Evolutionary conservation across 2,329 filamentous ascomycete genomes (phyloP), one percentile per base, ranked within the genome.

Genomic region (Chaetomium sp.): DNA sequence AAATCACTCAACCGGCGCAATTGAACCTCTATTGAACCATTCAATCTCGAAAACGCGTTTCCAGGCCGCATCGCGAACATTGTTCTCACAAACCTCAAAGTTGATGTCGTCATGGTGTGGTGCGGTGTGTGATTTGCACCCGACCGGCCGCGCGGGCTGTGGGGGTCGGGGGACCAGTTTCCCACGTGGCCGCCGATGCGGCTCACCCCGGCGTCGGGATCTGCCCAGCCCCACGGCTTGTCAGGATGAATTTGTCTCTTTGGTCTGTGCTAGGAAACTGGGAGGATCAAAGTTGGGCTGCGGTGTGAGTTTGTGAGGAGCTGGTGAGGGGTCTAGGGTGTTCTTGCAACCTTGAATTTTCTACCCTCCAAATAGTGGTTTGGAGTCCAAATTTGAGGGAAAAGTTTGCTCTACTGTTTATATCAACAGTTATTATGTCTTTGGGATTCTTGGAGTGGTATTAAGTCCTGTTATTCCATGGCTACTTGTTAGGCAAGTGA

Each of bases 21-120:
- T 52, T 36, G 37, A 27, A 36, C 49, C 52, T 46, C 35, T 14
- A 14, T 6, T 37, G 48, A 35, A 51, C 53, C 54, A 55, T 49
- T 45, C 35, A 37, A 57, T 49, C 14, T 40, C 32, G 38, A 42
- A 58, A 54, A 63, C 59, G 61, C 61, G 61, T 42, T 27, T 27
- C 55, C 48, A 35, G 38, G 55, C 40, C 42, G 57, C 58, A 62
- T 58, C 55, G 42, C 46, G 56, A 61, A 59, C 52, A 52, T 57
- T 40, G 36, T 51, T 12, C 52, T 62, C 52, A 53, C 50, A 49
- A 56, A 45, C 19, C 19, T 27, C 19, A 27, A 40, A 49, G 12
- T 37, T 56, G 55, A 60, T 63, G 61, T 50, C 61, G 61, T 63
- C 61, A 63, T 63, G 57, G 51, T 48, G 45, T 32, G 44, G 47